Conservation (phyloP, 1,139 yeast species). For the Wickerhamiella infanticola region DNA sequence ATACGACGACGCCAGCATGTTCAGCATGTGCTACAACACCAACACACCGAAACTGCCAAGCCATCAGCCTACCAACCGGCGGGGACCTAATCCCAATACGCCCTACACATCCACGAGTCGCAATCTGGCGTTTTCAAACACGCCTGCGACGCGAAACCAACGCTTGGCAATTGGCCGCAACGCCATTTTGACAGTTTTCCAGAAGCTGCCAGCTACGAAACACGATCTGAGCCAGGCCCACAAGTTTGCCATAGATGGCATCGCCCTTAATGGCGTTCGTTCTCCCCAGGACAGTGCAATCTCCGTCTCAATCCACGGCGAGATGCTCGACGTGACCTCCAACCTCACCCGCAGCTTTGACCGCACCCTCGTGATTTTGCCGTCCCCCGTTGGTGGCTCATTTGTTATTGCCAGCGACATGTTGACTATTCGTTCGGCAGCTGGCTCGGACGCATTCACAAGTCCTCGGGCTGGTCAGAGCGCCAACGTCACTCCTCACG, state of each 20-base stretch:
- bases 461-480: conserved; percentile 7
- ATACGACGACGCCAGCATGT: conserved; percentile 73
- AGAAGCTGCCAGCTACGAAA: conserved; percentile 55
- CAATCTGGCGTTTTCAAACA: conserved; percentile 55
- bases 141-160: conserved; percentile 36
- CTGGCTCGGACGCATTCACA: conserved; percentile 47
- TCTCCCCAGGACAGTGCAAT: conserved; percentile 57
- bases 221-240: conserved; percentile 57
- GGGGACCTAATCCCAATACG: conserved; percentile 13
- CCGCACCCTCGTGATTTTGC: conserved; percentile 58
- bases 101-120: conserved; percentile 45
- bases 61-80: conserved; percentile 7
- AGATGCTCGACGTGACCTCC: conserved; percentile 33
- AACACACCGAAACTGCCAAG: conserved; percentile 28
- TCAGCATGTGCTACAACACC: conserved; percentile 49
- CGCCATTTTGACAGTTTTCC: conserved; percentile 44
- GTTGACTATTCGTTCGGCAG: conserved; percentile 48
- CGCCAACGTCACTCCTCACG: background rate
- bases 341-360: conserved; percentile 63
- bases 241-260: conserved; percentile 62
- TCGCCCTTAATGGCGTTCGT: conserved; percentile 31
- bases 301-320: conserved; percentile 68
- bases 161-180: conserved; percentile 62
- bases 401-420: conserved; percentile 78
- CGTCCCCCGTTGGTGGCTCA: conserved; percentile 44